Base-by-base conservation (phyloP, 1,284 basidiomycete genomes). In the Leccinum angustisporum region DNA sequence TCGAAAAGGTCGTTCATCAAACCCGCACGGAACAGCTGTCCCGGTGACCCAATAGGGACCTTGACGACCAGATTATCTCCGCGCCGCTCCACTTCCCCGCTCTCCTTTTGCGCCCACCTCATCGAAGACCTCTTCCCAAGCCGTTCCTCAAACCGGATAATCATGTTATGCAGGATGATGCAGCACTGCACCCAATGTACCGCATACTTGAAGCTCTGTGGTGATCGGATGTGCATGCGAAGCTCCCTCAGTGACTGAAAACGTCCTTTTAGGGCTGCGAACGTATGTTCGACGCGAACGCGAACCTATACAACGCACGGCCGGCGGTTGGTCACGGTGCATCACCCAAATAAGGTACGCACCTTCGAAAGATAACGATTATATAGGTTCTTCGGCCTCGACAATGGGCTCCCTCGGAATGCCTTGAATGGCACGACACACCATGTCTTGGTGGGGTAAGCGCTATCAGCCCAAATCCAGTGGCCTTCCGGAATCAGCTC, bases 401-500 rank as follows among this genome's bases (percentile, higher is more conserved):
- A 51, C 14, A 30, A 30, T 51, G 25, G 25, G 13, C 13, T 30
- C 18, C 27, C 27, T 5, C 7, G 0, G 4, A 38, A 25, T 21
- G 31, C 43, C 33, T 66, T 66, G 21, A 66, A 66, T 0, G 61
- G 57, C 0, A 66, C 31, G 13, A 57, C 53, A 52, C 57, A 66
- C 65, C 61, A 66, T 0, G 18, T 25, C 1, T 54, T 11, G 1
- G 8, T 21, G 4, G 46, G 8, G 8, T 66, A 66, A 8, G 65
- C 30, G 1, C 36, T 57, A 5, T 66, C 51, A 1, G 33, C 64
- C 64, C 56, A 66, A 0, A 66, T 63, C 60, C 31, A 62, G 8
- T 66, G 51, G 3, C 10, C n/a, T 1, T 55, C 10, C 0, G 55
- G 36, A 2, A 66, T 51, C 4, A 33, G 1, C 0, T 1, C 13